A percentile compares a stretch with the other conserved stretches of the same genome.
These are phyloP conservation scores for Gymnopilus dilepis DNA, from an alignment of 768 basidiomycete species.

Conservation along the genomic window DNA sequence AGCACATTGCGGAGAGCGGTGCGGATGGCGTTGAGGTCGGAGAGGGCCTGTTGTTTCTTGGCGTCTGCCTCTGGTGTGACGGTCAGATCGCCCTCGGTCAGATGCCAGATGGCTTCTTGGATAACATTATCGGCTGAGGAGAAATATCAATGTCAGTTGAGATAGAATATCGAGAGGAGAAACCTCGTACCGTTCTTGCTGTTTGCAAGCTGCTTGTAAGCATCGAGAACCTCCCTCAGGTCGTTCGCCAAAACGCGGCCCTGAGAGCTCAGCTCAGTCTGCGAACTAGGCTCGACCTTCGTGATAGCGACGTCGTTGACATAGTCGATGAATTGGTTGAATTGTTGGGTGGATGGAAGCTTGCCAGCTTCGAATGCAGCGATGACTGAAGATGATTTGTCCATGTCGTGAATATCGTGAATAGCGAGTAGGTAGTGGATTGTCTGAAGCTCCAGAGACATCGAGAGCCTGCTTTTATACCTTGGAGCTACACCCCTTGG, in stretches of 20 bases:
- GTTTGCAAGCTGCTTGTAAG: constrained; percentile 59
- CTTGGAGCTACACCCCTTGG: neutral
- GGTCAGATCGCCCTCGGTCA: constrained; percentile 58
- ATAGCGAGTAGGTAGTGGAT: neutral
- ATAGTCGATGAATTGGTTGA: constrained; percentile 58
- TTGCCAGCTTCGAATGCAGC: constrained; percentile 78
- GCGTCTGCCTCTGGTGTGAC: constrained; percentile 39
- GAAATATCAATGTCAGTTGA: constrained; percentile 26
- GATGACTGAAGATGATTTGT: constrained; percentile 62
- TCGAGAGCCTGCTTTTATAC: neutral
- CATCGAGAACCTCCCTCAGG: constrained; percentile 55
- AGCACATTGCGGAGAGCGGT: constrained; percentile 55
- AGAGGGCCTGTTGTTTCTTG: constrained; percentile 49
- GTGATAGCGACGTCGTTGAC: constrained; percentile 54
- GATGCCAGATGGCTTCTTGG: constrained; percentile 70
- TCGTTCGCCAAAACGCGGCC: constrained; percentile 58
- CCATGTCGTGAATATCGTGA: constrained; percentile 61
- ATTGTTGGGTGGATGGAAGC: constrained; percentile 67
- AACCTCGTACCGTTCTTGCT: constrained; percentile 59
- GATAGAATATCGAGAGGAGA: neutral
- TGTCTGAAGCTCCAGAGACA: neutral
- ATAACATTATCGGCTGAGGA: constrained; percentile 63
- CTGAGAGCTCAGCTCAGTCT: constrained; percentile 55
- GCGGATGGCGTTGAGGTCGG: constrained; percentile 57
- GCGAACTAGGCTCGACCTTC: constrained; percentile 39